Evolutionary conservation across 2,329 filamentous ascomycete genomes (phyloP).

Genomic region (Colletotrichum sp.): DNA sequence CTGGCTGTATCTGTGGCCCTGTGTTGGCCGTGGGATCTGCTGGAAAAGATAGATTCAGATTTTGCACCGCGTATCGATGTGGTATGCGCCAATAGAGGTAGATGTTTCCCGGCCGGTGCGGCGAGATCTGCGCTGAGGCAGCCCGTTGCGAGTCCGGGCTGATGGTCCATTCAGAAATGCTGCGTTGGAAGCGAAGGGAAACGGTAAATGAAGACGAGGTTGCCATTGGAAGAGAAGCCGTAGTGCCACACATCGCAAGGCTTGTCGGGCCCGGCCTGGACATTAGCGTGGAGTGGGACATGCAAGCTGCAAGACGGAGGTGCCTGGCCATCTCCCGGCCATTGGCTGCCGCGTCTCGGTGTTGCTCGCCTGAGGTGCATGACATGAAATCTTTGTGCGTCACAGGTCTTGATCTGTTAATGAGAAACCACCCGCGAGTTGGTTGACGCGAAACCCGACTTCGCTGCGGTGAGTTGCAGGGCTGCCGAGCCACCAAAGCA

Average conservation of each 20-base stretch:
- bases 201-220: not conserved
- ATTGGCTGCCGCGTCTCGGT: slow-evolving; percentile 12
- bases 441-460: not conserved
- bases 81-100: not conserved
- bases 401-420: not conserved
- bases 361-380: slow-evolving; percentile 19
- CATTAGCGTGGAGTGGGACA: slow-evolving; percentile 9
- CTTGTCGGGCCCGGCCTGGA: slow-evolving; percentile 3
- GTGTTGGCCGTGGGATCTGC: not conserved
- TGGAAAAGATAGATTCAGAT: not conserved
- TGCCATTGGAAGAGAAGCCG: slow-evolving; percentile 3
- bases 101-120: not conserved
- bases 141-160: not conserved
- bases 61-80: not conserved
- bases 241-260: slow-evolving; percentile 1
- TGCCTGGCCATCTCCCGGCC: slow-evolving; percentile 6
- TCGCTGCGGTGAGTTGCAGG: not conserved
- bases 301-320: slow-evolving; percentile 15
- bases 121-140: not conserved
- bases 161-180: not conserved
- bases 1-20: not conserved
- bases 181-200: not conserved
- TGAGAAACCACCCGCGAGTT: not conserved
- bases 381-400: not conserved
- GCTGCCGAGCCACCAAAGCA: not conserved